Percentiles rank a stretch among this genome's conserved stretches.
These are phyloP conservation scores for Epithele typhae DNA, from an alignment of 768 basidiomycete species.

Conservation along the genomic window DNA sequence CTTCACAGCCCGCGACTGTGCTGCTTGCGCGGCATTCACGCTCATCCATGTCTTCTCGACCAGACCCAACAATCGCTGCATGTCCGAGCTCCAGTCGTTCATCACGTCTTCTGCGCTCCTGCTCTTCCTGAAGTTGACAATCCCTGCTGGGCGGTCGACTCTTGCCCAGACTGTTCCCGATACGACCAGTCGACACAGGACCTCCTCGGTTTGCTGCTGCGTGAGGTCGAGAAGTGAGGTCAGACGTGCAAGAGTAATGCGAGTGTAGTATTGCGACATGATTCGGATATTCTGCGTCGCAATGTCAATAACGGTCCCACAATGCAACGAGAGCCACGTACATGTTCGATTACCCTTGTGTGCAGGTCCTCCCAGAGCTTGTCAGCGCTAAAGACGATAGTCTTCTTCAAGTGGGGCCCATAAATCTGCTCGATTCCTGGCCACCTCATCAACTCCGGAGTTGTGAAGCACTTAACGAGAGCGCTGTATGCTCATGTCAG, in stretches of 20 bases:
- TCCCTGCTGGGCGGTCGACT: slow-evolving; percentile 86
- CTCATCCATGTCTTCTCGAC: slow-evolving; percentile 99
- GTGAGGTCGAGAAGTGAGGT: slow-evolving; percentile 85
- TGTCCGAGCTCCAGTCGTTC: slow-evolving; percentile 98
- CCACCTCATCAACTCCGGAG: slow-evolving; percentile 94
- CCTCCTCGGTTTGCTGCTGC: slow-evolving; percentile 78
- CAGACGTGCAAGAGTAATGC: slow-evolving; percentile 80
- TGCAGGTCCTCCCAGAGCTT: slow-evolving; percentile 95
- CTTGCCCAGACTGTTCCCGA: slow-evolving; percentile 92
- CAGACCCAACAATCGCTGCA: slow-evolving; percentile 84
- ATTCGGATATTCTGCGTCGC: slow-evolving; percentile 85
- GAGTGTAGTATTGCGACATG: slow-evolving; percentile 90
- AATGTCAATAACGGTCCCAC: not conserved
- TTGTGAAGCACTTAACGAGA: slow-evolving; percentile 90
- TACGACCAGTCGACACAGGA: slow-evolving; percentile 84
- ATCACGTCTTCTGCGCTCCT: slow-evolving; percentile 87
- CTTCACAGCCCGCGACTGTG: slow-evolving; percentile 57
- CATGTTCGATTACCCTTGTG: slow-evolving; percentile 94
- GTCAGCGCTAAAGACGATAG: slow-evolving; percentile 72
- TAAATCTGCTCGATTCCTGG: slow-evolving; percentile 88
- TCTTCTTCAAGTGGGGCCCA: slow-evolving; percentile 75
- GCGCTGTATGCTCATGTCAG: slow-evolving; percentile 49
- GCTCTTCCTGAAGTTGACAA: slow-evolving; percentile 83
- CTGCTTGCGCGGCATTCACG: slow-evolving; percentile 86
- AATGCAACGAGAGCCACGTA: slow-evolving; percentile 35